A percentile compares a stretch with the other conserved stretches of the same genome.
These are phyloP conservation scores for Trichoderma hamatum DNA, from an alignment of 2,329 filamentous ascomycete species.

Conservation along the genomic window DNA sequence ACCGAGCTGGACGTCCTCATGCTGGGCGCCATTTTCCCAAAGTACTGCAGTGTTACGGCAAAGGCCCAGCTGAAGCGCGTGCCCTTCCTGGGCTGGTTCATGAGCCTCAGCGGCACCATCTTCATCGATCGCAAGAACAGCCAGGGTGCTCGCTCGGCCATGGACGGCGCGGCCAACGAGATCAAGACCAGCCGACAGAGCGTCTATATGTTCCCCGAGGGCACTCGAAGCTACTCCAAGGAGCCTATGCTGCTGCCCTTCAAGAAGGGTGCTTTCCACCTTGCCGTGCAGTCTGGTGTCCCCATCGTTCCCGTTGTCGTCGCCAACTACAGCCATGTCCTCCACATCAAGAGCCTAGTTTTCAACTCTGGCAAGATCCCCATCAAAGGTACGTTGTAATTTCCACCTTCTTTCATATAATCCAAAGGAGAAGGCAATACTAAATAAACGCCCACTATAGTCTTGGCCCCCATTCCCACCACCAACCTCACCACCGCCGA, in stretches of 20 bases:
- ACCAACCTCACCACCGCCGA: slow-evolving; percentile 72
- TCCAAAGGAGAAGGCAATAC: neutral
- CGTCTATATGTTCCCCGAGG: slow-evolving; percentile 89
- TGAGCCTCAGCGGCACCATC: slow-evolving; percentile 81
- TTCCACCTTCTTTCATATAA: neutral
- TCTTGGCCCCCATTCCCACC: slow-evolving; percentile 80
- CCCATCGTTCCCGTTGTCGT: slow-evolving; percentile 85
- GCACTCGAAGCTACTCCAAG: slow-evolving; percentile 85
- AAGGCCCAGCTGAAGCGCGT: slow-evolving; percentile 80
- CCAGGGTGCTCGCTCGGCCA: slow-evolving; percentile 79
- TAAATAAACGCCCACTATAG: slow-evolving; percentile 45
- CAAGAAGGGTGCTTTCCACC: slow-evolving; percentile 98
- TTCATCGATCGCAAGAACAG: slow-evolving; percentile 93
- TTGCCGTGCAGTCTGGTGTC: slow-evolving; percentile 91
- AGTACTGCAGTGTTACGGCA: slow-evolving; percentile 89
- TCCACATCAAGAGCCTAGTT: slow-evolving; percentile 64
- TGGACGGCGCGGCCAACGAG: slow-evolving; percentile 78
- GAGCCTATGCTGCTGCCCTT: slow-evolving; percentile 86
- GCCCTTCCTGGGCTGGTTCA: slow-evolving; percentile 95
- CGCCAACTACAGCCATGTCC: slow-evolving; percentile 76
- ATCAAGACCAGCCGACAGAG: slow-evolving; percentile 74
- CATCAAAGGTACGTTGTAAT: slow-evolving; percentile 62
- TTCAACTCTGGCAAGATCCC: slow-evolving; percentile 74
- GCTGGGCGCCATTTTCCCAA: slow-evolving; percentile 86
- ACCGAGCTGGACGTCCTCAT: slow-evolving; percentile 93